These are phyloP conservation scores for Aspergillus affinis DNA, from an alignment of 495 filamentous ascomycete genomes.

Conservation along the genomic window DNA sequence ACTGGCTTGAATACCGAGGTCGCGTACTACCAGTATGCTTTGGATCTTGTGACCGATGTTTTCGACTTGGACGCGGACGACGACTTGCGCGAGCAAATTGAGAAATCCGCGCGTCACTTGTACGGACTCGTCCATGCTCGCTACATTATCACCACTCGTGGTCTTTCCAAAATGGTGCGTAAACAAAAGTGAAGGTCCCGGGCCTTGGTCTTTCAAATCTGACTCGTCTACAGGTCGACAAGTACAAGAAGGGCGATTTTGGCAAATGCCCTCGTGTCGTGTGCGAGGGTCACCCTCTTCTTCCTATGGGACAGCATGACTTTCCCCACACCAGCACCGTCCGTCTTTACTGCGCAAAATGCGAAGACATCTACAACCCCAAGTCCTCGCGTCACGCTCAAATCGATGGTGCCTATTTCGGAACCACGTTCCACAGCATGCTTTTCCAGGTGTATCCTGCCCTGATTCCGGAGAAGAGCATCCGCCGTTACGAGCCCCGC, in stretches of 20 bases:
- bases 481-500: constrained; percentile 80
- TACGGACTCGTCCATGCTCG: constrained; percentile 96
- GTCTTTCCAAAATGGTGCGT: constrained; percentile 91
- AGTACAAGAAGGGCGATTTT: constrained; percentile 97
- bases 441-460: constrained; percentile 97
- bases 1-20: constrained; percentile 97
- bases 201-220: constrained; percentile 4
- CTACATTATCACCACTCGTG: constrained; percentile 95
- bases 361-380: constrained; percentile 98
- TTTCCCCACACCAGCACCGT: constrained; percentile 80
- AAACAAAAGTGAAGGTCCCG: background rate
- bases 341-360: constrained; percentile 94
- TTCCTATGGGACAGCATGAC: constrained; percentile 92
- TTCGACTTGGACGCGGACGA: constrained; percentile 99
- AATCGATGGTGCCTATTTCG: constrained; percentile 98
- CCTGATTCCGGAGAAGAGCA: constrained; percentile 79
- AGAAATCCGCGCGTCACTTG: constrained; percentile 93
- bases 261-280: constrained; percentile 96
- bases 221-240: constrained; percentile 70
- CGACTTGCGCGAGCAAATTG: constrained; percentile 95
- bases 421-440: constrained; percentile 97
- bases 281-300: constrained; percentile 85
- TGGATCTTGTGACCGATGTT: constrained; percentile 99
- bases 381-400: constrained; percentile 94
- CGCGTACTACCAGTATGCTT: constrained; percentile 96